Conservation (phyloP, 352 stramenopile genomes). For the Globisporangium nagaii region DNA sequence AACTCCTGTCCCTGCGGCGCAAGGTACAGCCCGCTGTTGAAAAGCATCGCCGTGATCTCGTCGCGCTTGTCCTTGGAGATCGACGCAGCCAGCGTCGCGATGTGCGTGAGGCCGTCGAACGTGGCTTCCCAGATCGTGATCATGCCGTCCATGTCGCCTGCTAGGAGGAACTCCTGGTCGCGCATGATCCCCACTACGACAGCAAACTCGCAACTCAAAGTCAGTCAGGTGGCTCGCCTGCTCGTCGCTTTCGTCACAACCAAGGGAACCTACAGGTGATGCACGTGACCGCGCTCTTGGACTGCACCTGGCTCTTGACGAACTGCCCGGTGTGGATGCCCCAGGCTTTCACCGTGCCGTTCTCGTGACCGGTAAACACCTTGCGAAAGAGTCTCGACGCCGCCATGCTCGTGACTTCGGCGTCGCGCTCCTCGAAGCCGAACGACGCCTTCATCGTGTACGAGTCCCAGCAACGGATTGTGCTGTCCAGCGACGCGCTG, state of each 20-base stretch:
- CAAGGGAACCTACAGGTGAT: slow-evolving; percentile 43
- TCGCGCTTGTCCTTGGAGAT: slow-evolving; percentile 26
- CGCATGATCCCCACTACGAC: slow-evolving; percentile 35
- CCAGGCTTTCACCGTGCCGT: slow-evolving; percentile 56
- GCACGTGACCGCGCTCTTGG: slow-evolving; percentile 38
- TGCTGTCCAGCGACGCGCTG: slow-evolving; percentile 61
- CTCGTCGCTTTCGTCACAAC: too few species aligned
- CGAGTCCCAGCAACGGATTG: slow-evolving; percentile 71
- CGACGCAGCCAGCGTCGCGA: neutral
- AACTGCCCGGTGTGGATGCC: slow-evolving; percentile 55
- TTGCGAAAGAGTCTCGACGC: slow-evolving; percentile 44
- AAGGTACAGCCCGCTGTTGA: slow-evolving; percentile 46
- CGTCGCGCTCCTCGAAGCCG: slow-evolving; percentile 59
- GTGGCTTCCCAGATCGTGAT: slow-evolving; percentile 56
- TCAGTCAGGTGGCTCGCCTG: neutral
- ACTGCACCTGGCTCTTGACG: slow-evolving; percentile 15
- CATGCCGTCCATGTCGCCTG: slow-evolving; percentile 36
- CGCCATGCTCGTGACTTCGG: slow-evolving; percentile 58
- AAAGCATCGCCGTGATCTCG: slow-evolving; percentile 47
- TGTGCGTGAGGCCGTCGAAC: slow-evolving; percentile 24
- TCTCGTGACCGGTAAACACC: slow-evolving; percentile 57
- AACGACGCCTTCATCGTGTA: slow-evolving; percentile 61
- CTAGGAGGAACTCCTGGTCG: slow-evolving; percentile 54
- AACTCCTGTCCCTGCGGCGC: slow-evolving; percentile 37
- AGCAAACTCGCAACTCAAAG: neutral